Evolutionary conservation across 192 early-diverging fungal genomes (phyloP).

Genomic region (Backusella parvicylindrica): DNA sequence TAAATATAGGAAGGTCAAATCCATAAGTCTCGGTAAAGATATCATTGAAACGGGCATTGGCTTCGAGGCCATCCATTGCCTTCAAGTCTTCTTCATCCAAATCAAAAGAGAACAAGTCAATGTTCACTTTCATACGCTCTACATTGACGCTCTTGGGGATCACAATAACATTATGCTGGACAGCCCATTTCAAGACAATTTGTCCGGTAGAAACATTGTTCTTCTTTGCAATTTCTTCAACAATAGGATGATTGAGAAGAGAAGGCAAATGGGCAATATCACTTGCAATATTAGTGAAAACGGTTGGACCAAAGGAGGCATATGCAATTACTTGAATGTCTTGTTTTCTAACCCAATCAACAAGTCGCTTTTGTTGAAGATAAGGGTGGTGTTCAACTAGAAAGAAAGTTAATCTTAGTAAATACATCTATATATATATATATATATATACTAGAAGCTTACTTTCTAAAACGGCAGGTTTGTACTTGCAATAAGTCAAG

Average conservation of each 20-base stretch:
- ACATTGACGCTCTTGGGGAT: slow-evolving; percentile 65
- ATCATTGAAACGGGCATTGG: slow-evolving; percentile 43
- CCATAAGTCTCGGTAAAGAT: slow-evolving; percentile 33
- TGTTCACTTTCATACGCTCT: slow-evolving; percentile 53
- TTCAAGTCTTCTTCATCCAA: slow-evolving; percentile 45
- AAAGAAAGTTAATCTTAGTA: neutral
- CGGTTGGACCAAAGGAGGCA: slow-evolving; percentile 58
- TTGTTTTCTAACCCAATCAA: slow-evolving; percentile 55
- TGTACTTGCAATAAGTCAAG: slow-evolving; percentile 52
- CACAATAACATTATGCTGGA: slow-evolving; percentile 58
- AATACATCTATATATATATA: neutral
- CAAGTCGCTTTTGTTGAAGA: slow-evolving; percentile 56
- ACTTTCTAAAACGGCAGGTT: slow-evolving; percentile 64
- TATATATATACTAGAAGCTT: neutral
- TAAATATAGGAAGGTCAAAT: slow-evolving; percentile 41
- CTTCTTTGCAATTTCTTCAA: slow-evolving; percentile 49
- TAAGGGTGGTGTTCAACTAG: slow-evolving; percentile 70
- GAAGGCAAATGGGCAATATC: slow-evolving; percentile 32
- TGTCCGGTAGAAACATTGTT: slow-evolving; percentile 55
- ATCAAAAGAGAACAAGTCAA: slow-evolving; percentile 42
- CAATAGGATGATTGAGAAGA: slow-evolving; percentile 41
- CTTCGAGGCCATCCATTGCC: slow-evolving; percentile 41
- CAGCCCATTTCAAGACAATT: slow-evolving; percentile 55
- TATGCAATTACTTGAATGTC: slow-evolving; percentile 67
- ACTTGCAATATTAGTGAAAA: slow-evolving; percentile 6